Conservation (phyloP, 169 alveolate species). For the Eimeria necatrix region DNA sequence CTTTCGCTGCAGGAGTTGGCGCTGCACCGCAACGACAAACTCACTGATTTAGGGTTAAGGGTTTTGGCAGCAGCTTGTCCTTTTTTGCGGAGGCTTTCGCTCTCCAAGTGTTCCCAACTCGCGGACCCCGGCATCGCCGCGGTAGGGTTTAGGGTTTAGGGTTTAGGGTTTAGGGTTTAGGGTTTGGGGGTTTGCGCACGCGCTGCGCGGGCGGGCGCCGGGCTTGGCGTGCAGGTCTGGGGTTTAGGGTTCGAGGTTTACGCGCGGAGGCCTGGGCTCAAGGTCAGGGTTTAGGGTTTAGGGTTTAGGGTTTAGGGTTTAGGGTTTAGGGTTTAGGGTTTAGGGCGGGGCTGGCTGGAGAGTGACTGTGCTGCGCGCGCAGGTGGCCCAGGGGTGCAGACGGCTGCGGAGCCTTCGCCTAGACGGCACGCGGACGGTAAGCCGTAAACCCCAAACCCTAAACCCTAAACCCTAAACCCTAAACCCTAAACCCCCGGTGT, state of each 20-base stretch:
- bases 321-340: constrained; percentile 9
- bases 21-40: constrained; percentile 57
- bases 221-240: background rate
- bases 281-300: constrained; percentile 16
- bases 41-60: constrained; percentile 47
- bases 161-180: background rate
- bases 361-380: background rate
- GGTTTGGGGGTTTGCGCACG: constrained; percentile 11
- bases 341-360: no score
- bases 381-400: constrained; percentile 68
- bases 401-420: constrained; percentile 70
- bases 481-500: background rate
- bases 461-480: constrained; percentile 15
- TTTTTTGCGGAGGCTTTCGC: constrained; percentile 54
- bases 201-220: background rate
- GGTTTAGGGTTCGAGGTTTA: background rate
- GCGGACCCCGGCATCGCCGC: constrained; percentile 48
- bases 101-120: constrained; percentile 62
- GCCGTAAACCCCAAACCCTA: background rate
- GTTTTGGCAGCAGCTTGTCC: constrained; percentile 31
- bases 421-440: constrained; percentile 72
- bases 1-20: constrained; percentile 58
- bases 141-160: constrained; percentile 18
- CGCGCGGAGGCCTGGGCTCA: no score
- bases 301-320: background rate